Conservation (phyloP, 768 basidiomycete species). For the Kwoniella dejecticola region DNA sequence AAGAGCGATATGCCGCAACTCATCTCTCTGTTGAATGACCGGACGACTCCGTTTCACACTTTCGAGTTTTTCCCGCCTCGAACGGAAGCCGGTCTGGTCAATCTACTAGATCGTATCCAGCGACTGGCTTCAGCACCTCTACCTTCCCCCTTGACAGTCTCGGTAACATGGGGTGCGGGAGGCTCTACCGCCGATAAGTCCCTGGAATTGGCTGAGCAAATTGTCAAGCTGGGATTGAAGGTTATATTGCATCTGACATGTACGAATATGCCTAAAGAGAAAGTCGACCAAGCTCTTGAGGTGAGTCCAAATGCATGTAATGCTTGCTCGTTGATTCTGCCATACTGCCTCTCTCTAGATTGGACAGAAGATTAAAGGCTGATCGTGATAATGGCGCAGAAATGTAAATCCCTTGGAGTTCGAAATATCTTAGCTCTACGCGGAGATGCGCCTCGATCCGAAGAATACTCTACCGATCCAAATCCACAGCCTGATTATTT, state of each 20-base stretch:
- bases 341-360: too few relatives aligned
- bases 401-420: constrained; percentile 77
- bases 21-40: constrained; percentile 65
- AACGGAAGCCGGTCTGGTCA: constrained; percentile 84
- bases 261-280: constrained; percentile 55
- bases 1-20: constrained; percentile 53
- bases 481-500: constrained; percentile 59
- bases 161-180: constrained; percentile 97
- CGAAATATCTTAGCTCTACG: constrained; percentile 87
- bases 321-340: too few relatives aligned
- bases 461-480: constrained; percentile 65
- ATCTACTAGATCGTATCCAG: constrained; percentile 82
- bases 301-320: constrained; percentile 43
- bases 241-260: constrained; percentile 55
- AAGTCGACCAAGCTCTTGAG: constrained; percentile 51
- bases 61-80: constrained; percentile 98
- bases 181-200: constrained; percentile 85
- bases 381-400: constrained; percentile 54
- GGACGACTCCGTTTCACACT: constrained; percentile 72
- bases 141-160: constrained; percentile 72
- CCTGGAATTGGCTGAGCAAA: constrained; percentile 72
- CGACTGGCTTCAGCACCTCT: constrained; percentile 69
- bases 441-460: constrained; percentile 91
- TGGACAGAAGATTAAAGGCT: background rate
- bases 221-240: constrained; percentile 48